Evolutionary conservation across 306 rosid species (phyloP).

Genomic region (Rubus parviflorus): DNA sequence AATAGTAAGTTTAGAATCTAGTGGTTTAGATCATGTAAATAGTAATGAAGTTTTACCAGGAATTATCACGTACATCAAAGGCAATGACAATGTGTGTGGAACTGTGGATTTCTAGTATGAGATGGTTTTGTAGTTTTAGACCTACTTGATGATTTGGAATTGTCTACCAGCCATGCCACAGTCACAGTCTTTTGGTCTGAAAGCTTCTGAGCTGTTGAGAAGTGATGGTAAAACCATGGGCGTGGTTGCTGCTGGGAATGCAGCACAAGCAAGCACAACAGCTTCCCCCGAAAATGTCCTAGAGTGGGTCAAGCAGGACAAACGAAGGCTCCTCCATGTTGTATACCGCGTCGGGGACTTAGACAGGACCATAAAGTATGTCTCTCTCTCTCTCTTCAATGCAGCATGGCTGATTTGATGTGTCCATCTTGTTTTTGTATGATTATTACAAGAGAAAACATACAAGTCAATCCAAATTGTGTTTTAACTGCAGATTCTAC

Average conservation of each 20-base stretch:
- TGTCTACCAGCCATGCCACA: slow-evolving; percentile 51
- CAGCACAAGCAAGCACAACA: slow-evolving; percentile 49
- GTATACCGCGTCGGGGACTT: slow-evolving; percentile 87
- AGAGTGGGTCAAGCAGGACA: slow-evolving; percentile 81
- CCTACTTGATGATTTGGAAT: slow-evolving; percentile 16
- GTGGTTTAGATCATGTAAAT: neutral
- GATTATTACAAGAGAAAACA: neutral
- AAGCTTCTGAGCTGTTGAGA: slow-evolving; percentile 52
- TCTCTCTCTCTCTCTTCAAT: neutral
- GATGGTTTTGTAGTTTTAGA: neutral
- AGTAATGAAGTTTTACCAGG: neutral
- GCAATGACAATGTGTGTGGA: neutral
- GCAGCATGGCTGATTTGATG: neutral
- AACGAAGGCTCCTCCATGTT: slow-evolving; percentile 73
- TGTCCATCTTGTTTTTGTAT: neutral
- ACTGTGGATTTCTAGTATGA: slow-evolving; percentile 1
- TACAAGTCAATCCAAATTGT: slow-evolving; percentile 6
- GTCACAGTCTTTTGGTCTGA: slow-evolving; percentile 48
- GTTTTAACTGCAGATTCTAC: slow-evolving; percentile 70
- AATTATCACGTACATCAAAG: neutral
- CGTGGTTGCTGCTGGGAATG: slow-evolving; percentile 45
- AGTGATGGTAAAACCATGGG: slow-evolving; percentile 40
- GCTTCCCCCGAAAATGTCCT: slow-evolving; percentile 62
- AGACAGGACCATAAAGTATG: slow-evolving; percentile 88
- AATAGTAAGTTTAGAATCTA: neutral